Evolutionary conservation across 495 filamentous ascomycete species (phyloP).

Genomic region (Cercophora sp.): DNA sequence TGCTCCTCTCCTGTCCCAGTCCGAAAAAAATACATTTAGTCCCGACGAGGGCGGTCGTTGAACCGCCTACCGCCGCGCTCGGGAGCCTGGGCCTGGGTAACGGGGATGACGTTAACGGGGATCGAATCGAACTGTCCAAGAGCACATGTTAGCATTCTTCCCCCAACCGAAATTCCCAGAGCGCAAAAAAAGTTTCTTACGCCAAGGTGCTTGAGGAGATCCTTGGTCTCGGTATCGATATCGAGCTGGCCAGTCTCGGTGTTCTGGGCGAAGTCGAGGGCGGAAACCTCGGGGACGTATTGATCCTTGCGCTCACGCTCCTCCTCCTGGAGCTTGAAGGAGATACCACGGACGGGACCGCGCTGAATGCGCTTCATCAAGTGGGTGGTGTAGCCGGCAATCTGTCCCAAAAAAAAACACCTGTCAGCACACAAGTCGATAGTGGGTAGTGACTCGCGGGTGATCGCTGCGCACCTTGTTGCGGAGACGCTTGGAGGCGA

Average conservation of each 20-base stretch:
- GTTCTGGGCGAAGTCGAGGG: conserved; percentile 91
- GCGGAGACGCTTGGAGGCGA: conserved; percentile 93
- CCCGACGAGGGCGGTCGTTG: conserved; percentile 44
- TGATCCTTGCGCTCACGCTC: conserved; percentile 99
- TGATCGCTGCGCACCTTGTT: conserved; percentile 70
- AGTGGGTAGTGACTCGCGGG: neutral
- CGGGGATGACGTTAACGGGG: conserved; percentile 87
- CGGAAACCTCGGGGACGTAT: conserved; percentile 98
- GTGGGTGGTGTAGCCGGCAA: conserved; percentile 97
- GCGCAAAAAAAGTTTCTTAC: conserved; percentile 56
- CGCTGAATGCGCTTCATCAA: conserved; percentile 99
- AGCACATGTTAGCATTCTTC: conserved; percentile 20
- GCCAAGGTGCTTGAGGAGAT: conserved; percentile 94
- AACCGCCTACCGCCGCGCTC: conserved; percentile 66
- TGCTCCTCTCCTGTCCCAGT: conserved; percentile 11
- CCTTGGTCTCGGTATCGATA: conserved; percentile 95
- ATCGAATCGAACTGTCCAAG: conserved; percentile 82
- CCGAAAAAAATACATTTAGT: conserved; percentile 31
- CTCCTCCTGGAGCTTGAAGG: conserved; percentile 99
- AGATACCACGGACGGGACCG: conserved; percentile 98
- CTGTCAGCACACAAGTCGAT: neutral
- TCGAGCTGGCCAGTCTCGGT: conserved; percentile 89
- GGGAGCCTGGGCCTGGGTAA: conserved; percentile 78
- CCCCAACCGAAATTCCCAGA: neutral
- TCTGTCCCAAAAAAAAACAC: conserved; percentile 53